Conservation (phyloP, 192 early-diverging fungal species). For the Coemansia javaensis region DNA sequence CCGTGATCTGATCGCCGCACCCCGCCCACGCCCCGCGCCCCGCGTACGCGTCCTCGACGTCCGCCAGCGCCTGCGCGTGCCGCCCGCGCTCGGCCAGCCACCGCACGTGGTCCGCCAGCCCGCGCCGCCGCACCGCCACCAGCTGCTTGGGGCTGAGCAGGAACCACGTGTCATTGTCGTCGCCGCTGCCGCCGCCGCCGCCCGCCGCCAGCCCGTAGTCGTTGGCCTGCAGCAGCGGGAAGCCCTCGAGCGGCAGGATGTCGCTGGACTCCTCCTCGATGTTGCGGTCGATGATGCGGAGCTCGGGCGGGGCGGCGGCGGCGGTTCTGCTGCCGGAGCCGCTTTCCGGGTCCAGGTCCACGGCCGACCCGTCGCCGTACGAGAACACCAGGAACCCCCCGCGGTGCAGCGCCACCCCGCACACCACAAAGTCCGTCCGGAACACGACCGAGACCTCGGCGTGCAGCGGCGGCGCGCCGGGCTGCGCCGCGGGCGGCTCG, state of each 20-base stretch:
- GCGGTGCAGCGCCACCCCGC: slow-evolving; percentile 74
- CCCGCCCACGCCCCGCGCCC: slow-evolving; percentile 51
- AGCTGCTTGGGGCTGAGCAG: slow-evolving; percentile 93
- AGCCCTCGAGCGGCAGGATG: slow-evolving; percentile 79
- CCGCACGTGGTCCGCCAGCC: slow-evolving; percentile 86
- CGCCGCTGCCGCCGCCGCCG: slow-evolving; percentile 55
- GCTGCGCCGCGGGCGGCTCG: background rate
- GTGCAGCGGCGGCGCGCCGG: slow-evolving; percentile 11
- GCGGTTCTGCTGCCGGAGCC: too few relatives aligned
- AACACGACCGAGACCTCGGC: slow-evolving; percentile 59
- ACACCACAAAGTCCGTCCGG: slow-evolving; percentile 59
- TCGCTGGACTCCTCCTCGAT: slow-evolving; percentile 88
- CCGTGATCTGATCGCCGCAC: slow-evolving; percentile 46
- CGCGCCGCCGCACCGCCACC: slow-evolving; percentile 81
- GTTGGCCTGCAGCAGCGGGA: slow-evolving; percentile 82
- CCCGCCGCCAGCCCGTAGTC: slow-evolving; percentile 84
- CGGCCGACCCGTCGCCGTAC: slow-evolving; percentile 32
- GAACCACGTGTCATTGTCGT: slow-evolving; percentile 88
- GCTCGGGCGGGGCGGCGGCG: too few relatives aligned
- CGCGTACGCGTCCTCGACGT: slow-evolving; percentile 56
- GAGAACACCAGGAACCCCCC: slow-evolving; percentile 41
- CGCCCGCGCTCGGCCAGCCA: slow-evolving; percentile 80
- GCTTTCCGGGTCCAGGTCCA: too few relatives aligned
- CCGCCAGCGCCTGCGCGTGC: slow-evolving; percentile 75
- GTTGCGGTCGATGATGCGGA: slow-evolving; percentile 78